Evolutionary conservation across 202 grass and related monocot genomes (phyloP).

Genomic region (Panicum hallii): DNA sequence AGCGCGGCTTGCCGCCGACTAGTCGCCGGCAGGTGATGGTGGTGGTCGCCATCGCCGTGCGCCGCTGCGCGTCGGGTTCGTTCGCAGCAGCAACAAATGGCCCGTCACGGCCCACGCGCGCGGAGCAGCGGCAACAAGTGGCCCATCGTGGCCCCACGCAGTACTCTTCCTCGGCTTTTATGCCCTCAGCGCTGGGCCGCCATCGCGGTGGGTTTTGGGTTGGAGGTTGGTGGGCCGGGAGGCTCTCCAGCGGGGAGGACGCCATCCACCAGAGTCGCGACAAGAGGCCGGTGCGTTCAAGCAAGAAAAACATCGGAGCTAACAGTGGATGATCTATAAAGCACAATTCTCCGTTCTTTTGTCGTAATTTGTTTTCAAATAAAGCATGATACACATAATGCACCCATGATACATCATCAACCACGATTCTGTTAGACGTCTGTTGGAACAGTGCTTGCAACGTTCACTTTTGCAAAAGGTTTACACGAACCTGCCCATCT

Average conservation of each 20-base stretch:
- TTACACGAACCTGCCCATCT: background rate
- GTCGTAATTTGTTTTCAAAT: background rate
- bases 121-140: background rate
- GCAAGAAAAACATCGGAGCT: background rate
- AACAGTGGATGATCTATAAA: background rate
- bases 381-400: background rate
- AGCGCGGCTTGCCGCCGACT: no score
- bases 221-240: no score
- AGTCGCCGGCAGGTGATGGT: no score
- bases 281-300: background rate
- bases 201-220: no score
- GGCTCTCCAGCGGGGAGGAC: no score
- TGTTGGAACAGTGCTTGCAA: background rate
- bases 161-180: no score
- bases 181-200: background rate
- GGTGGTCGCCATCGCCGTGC: no score
- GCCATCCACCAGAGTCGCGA: background rate
- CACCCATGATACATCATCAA: background rate
- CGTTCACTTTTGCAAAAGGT: background rate
- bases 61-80: no score
- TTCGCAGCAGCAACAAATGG: background rate
- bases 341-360: background rate
- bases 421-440: background rate
- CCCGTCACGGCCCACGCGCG: background rate
- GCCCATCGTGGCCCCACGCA: no score